phyloP scores from a whole-genome alignment of 2,329 filamentous ascomycete species.

The Metarhizium anisopliae region DNA sequence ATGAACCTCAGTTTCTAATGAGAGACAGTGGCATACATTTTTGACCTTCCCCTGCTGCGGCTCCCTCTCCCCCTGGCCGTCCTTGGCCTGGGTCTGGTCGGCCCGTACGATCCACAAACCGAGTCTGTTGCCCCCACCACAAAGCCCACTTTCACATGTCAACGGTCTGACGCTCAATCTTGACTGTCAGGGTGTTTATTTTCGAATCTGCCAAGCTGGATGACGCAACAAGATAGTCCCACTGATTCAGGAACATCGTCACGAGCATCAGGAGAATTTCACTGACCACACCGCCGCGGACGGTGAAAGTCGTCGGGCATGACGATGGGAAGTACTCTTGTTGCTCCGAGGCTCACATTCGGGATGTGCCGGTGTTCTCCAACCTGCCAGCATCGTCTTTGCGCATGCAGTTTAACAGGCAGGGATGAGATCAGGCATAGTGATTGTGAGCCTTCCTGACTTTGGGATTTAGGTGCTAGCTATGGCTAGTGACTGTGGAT shows the following conservation, averaged over 20 bases:
- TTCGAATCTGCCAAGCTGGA: not conserved
- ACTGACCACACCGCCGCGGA: not conserved
- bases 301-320: not conserved
- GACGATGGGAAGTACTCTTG: not conserved
- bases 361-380: too few relatives aligned
- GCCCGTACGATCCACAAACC: constrained; percentile 1
- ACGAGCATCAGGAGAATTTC: not conserved
- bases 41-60: not conserved
- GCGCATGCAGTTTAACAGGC: not conserved
- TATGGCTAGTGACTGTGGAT: not conserved
- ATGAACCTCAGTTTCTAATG: too few relatives aligned
- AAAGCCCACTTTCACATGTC: constrained; percentile 20
- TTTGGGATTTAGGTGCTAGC: not conserved
- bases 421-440: not conserved
- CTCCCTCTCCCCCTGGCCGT: not conserved
- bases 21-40: too few relatives aligned
- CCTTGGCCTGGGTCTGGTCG: not conserved
- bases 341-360: not conserved
- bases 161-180: constrained; percentile 11
- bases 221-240: not conserved
- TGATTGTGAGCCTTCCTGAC: too few relatives aligned
- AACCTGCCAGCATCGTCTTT: not conserved
- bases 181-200: not conserved
- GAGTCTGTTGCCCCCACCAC: not conserved
- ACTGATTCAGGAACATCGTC: not conserved